Base-by-base conservation (phyloP, 306 rosid genomes). In the Vigna mungo region DNA sequence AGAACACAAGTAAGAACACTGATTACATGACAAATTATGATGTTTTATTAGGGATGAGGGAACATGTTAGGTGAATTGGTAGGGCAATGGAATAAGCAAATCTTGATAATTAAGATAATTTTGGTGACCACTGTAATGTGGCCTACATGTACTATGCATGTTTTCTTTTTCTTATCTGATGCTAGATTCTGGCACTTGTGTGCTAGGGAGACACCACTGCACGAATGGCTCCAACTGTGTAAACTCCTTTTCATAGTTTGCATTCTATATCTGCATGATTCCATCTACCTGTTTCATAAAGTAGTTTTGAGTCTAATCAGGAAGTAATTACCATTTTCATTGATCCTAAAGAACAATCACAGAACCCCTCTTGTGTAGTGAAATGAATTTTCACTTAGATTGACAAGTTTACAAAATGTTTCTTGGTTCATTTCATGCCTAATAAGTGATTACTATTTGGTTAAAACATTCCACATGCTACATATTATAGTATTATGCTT, bases 21-120 rank as follows among this genome's bases (percentile, higher is more conserved):
- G 13, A 41, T 36, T 56, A 72, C 61, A 72, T 23, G 79, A 82
- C 79, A 82, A 77, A 74, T 64, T 13, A 77, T 48, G 78, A 43
- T 16, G 3, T 53, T 41, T 41, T 41, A 41, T 41, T 2, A 41
- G 20, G 66, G 63, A 71, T 51, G 3, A 52, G 15, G 56, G 56
- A 62, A 81, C 72, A 46, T 43, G 68, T 63, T 77, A 46, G 78
- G 84, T 59, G 59, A 81, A 56, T 1, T 56, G 48, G 37, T 21
- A 60, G 60, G 79, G 47, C 65, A 47, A 15, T n/a, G 16, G 30
- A 8, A 51, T 41, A 27, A 52, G 73, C 25, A 30, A 62, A 60
- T 37, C 51, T 41, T 9, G 36, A 46, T 16, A 63, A 71, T 52
- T 49, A 77, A 64, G 18, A 74, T 65, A 66, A 71, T 66, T 78